Evolutionary conservation across 192 early-diverging fungal genomes (phyloP).

Genomic region (Linnemannia elongata): DNA sequence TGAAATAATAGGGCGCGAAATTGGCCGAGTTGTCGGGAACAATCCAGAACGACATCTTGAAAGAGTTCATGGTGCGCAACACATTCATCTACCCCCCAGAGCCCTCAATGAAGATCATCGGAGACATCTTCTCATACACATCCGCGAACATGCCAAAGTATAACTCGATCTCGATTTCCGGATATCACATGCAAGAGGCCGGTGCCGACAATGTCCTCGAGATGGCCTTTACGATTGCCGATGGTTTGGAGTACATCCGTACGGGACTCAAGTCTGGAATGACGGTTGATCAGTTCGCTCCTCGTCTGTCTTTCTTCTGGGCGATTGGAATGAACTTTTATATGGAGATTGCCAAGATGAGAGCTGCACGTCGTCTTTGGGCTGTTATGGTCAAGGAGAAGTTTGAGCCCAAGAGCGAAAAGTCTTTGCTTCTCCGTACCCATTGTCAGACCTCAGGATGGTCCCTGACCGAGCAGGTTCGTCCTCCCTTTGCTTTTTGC

Average conservation of each 20-base stretch:
- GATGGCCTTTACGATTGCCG: slow-evolving; percentile 93
- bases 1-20: slow-evolving; percentile 69
- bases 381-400: slow-evolving; percentile 84
- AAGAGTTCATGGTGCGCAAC: slow-evolving; percentile 96
- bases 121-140: slow-evolving; percentile 93
- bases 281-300: slow-evolving; percentile 90
- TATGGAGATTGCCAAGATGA: slow-evolving; percentile 95
- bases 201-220: slow-evolving; percentile 91
- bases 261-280: slow-evolving; percentile 85
- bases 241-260: slow-evolving; percentile 87
- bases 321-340: slow-evolving; percentile 96
- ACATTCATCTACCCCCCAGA: slow-evolving; percentile 95
- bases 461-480: slow-evolving; percentile 89
- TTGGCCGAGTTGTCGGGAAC: slow-evolving; percentile 87
- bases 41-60: slow-evolving; percentile 94
- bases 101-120: slow-evolving; percentile 91
- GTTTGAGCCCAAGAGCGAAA: slow-evolving; percentile 84
- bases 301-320: slow-evolving; percentile 93
- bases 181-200: slow-evolving; percentile 95
- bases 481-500: neutral
- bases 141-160: slow-evolving; percentile 92
- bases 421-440: slow-evolving; percentile 86
- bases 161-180: slow-evolving; percentile 96
- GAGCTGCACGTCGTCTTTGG: slow-evolving; percentile 90
- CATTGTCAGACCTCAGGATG: slow-evolving; percentile 95